Evolutionary conservation across 2,329 filamentous ascomycete species (phyloP), one percentile per base, ranked within the genome.

Genomic region (Colletotrichum tofieldiae): DNA sequence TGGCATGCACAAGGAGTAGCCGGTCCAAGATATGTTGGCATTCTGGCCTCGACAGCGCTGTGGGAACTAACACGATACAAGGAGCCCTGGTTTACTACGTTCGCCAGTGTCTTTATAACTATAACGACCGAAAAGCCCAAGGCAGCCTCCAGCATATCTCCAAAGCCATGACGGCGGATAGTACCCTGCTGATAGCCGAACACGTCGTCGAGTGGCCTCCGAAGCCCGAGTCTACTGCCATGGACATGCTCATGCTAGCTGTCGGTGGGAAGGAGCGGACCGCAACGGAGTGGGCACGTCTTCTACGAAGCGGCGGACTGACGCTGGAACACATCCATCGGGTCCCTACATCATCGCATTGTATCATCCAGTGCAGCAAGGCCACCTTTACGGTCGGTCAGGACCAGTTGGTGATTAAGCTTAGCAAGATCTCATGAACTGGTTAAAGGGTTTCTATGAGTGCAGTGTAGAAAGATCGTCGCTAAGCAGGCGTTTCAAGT

Each of bases 101-200:
- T 66, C 77, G 77, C 61, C 78, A 79, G 12, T 80, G 79, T 56
- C 77, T 84, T 2, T 82, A 84, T 65, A 79, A 83, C 66, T 84
- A 81, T 71, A 71, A 77, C 35, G 81, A 82, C 60, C 75, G 77
- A 1, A 77, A 77, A 11, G 77, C 75, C 35, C 75, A 78, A 1
- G 56, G 74, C 23, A 82, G 83, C 1, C 75, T 84, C 9, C 62
- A 75, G 54, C 76, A 76, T 3, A 56, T 82, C 8, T 61, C 74
- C 5, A 71, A 74, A 1, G 80, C 81, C 26, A 78, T 82, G 76
- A 77, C 75, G 11, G n/a, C 62, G 0, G 79, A 82, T 54, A 82
- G 79, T 70, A 77, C 75, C 23, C 68, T 82, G 1, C 75, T 82
- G 11, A 77, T 82, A 39, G 75, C 78, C 16, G 81, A 82, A 66